Evolutionary conservation across 345 rosid species (phyloP).

Genomic region (Trapa incisa): DNA sequence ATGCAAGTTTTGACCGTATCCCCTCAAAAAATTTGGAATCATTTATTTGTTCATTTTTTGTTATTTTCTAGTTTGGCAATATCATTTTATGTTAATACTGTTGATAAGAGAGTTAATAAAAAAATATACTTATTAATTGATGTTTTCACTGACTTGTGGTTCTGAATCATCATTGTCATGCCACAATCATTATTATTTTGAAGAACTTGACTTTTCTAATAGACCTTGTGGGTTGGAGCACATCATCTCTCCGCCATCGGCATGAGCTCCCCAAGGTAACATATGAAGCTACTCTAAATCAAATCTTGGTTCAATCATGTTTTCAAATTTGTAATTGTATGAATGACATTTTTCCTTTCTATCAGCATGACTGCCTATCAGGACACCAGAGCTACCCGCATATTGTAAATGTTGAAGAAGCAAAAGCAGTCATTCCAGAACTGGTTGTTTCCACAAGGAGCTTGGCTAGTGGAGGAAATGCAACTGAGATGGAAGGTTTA

Average conservation of each 20-base stretch:
- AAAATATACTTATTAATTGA: not conserved
- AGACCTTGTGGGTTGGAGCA: constrained; percentile 92
- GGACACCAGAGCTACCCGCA: constrained; percentile 47
- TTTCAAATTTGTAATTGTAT: constrained; percentile 5
- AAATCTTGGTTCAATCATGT: not conserved
- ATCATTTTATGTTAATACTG: not conserved
- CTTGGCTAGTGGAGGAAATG: constrained; percentile 18
- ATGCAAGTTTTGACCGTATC: constrained; percentile 74
- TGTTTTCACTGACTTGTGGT: not conserved
- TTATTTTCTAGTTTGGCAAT: not conserved
- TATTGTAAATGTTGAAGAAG: constrained; percentile 34
- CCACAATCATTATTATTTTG: constrained; percentile 2
- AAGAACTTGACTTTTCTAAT: constrained; percentile 36
- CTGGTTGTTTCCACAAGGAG: constrained; percentile 20
- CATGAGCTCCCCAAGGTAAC: constrained; percentile 68
- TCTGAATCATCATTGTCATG: not conserved
- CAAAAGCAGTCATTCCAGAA: constrained; percentile 13
- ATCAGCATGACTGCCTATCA: constrained; percentile 34
- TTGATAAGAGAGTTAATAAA: not conserved
- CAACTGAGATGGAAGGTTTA: constrained; percentile 56
- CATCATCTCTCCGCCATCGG: constrained; percentile 58
- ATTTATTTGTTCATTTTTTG: not conserved
- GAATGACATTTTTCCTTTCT: constrained; percentile 5
- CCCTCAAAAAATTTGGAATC: constrained; percentile 14
- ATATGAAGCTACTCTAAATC: not conserved